phyloP scores from a whole-genome alignment of 2,329 filamentous ascomycete genomes.

The Fusarium setosum region DNA sequence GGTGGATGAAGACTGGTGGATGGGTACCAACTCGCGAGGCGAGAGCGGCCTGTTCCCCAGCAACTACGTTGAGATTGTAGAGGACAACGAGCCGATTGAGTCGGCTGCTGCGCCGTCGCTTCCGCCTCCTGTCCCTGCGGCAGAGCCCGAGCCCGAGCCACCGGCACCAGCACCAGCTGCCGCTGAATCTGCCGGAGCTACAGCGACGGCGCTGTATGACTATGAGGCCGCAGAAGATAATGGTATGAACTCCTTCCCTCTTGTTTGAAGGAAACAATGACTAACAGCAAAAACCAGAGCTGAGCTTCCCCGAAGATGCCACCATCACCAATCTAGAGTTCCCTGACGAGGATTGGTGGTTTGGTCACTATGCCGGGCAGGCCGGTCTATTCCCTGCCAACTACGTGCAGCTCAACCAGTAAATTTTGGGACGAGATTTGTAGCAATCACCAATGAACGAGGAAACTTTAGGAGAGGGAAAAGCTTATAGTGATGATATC shows the following conservation, averaged over 20 bases:
- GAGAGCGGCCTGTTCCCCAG: constrained; percentile 94
- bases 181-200: constrained; percentile 62
- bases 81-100: constrained; percentile 67
- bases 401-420: constrained; percentile 69
- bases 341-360: constrained; percentile 99
- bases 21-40: constrained; percentile 87
- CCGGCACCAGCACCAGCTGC: constrained; percentile 52
- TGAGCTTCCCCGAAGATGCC: constrained; percentile 90
- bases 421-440: constrained; percentile 3
- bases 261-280: not conserved
- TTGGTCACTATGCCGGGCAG: constrained; percentile 83
- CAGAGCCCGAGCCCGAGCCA: constrained; percentile 47
- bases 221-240: constrained; percentile 99
- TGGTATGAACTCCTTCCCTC: constrained; percentile 55
- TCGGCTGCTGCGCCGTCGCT: constrained; percentile 46
- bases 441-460: constrained; percentile 5
- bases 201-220: constrained; percentile 89
- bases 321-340: constrained; percentile 89
- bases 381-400: constrained; percentile 86
- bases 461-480: constrained; percentile 12
- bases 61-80: constrained; percentile 93
- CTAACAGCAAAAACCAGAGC: constrained; percentile 56
- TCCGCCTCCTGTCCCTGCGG: constrained; percentile 47
- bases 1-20: constrained; percentile 99
- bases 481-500: constrained; percentile 26